These are phyloP conservation scores for Herpotrichia juniperi DNA, from an alignment of 2,329 filamentous ascomycete genomes.

Conservation along the genomic window DNA sequence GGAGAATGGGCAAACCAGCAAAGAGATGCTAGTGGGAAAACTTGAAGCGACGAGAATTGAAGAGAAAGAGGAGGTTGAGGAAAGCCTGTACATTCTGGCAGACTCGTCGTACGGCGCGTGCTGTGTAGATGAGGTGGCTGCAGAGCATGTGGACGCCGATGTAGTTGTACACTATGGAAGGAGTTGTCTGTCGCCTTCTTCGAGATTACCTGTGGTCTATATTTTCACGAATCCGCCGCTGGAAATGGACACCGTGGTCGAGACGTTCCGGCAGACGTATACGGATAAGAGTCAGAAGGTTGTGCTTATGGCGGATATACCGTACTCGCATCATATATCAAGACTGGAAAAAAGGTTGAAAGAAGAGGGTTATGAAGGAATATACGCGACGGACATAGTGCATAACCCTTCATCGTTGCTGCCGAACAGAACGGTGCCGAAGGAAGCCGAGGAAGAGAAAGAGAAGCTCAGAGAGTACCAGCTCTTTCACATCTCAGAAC, in stretches of 20 bases:
- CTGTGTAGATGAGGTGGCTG: conserved; percentile 95
- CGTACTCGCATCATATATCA: conserved; percentile 77
- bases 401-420: conserved; percentile 80
- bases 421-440: conserved; percentile 78
- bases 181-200: conserved; percentile 89
- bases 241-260: conserved; percentile 63
- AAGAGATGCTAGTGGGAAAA: conserved; percentile 22
- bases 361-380: conserved; percentile 69
- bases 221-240: conserved; percentile 81
- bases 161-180: conserved; percentile 94
- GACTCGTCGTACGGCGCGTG: conserved; percentile 98
- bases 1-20: conserved; percentile 10
- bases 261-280: conserved; percentile 73
- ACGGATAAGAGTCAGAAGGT: conserved; percentile 67
- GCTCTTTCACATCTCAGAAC: conserved; percentile 84
- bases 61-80: conserved; percentile 40
- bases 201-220: conserved; percentile 84
- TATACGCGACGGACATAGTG: conserved; percentile 74
- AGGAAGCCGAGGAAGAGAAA: conserved; percentile 51
- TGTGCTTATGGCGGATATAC: conserved; percentile 87
- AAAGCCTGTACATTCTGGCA: conserved; percentile 79
- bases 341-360: conserved; percentile 62
- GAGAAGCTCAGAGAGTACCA: conserved; percentile 68
- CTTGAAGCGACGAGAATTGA: conserved; percentile 21
- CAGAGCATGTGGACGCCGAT: conserved; percentile 89